A percentile compares a stretch with the other conserved stretches of the same genome.
Conservation (phyloP, 805 yeast genomes). For the Candida mattraensis region DNA sequence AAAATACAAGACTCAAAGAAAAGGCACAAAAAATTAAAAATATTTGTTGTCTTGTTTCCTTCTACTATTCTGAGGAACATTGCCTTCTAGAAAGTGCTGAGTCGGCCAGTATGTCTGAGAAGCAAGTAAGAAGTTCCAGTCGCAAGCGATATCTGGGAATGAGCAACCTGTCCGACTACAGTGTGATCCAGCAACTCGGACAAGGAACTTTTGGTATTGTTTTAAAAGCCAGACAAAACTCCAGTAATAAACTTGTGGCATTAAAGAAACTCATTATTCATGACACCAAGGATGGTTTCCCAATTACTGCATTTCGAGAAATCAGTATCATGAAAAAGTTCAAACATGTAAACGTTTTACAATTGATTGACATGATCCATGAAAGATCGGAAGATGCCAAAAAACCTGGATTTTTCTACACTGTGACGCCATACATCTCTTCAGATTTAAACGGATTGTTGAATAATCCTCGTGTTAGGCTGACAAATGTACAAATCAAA, state of each 20-base stretch:
- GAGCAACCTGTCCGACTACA: conserved; percentile 34
- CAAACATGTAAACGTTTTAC: conserved; percentile 69
- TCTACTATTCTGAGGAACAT: too few species aligned
- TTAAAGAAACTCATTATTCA: conserved; percentile 81
- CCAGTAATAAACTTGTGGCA: conserved; percentile 70
- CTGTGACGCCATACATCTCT: conserved; percentile 91
- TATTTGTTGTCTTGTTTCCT: too few species aligned
- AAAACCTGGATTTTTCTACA: conserved; percentile 54
- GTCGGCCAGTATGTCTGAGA: too few species aligned
- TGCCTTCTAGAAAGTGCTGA: too few species aligned
- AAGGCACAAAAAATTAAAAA: too few species aligned
- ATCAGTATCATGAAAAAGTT: conserved; percentile 76
- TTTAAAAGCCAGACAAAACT: conserved; percentile 63
- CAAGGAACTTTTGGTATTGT: conserved; percentile 93
- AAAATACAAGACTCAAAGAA: too few species aligned
- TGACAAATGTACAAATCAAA: conserved; percentile 72
- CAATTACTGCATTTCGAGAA: conserved; percentile 93
- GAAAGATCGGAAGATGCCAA: conserved; percentile 37
- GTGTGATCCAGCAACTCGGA: conserved; percentile 51
- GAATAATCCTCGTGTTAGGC: conserved; percentile 67
- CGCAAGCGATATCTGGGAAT: conserved; percentile 26
- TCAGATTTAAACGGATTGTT: conserved; percentile 88
- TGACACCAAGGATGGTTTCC: conserved; percentile 78
- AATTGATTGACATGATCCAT: conserved; percentile 75
- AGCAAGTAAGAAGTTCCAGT: too few species aligned